Percentiles rank a stretch among this genome's conserved stretches.
Conservation (phyloP, 495 filamentous ascomycete genomes). For the Aspergillus indologenus region DNA sequence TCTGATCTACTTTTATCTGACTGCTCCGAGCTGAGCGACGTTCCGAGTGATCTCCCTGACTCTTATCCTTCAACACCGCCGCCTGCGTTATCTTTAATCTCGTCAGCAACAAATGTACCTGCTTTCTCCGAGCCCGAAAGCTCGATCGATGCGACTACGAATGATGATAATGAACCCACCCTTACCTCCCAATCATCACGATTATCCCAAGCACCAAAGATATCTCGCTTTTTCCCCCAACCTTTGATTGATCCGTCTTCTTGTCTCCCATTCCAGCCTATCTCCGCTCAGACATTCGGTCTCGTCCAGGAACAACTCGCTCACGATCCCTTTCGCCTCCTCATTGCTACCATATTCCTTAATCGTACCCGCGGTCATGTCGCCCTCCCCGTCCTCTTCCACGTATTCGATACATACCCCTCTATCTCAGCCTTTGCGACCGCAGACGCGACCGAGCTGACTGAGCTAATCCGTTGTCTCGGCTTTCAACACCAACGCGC, state of each 20-base stretch:
- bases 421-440: slow-evolving; percentile 60
- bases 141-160: slow-evolving; percentile 9
- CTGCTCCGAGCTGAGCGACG: slow-evolving; percentile 31
- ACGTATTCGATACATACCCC: slow-evolving; percentile 65
- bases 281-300: slow-evolving; percentile 62
- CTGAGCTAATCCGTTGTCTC: slow-evolving; percentile 63
- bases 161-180: not conserved
- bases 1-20: slow-evolving; percentile 30
- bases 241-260: slow-evolving; percentile 50
- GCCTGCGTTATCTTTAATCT: not conserved
- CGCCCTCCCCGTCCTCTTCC: slow-evolving; percentile 74
- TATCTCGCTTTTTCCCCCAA: slow-evolving; percentile 48
- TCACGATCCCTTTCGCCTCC: slow-evolving; percentile 64
- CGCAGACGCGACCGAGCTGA: slow-evolving; percentile 56
- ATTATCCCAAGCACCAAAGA: slow-evolving; percentile 27
- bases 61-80: not conserved
- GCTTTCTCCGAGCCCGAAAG: not conserved
- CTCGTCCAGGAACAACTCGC: slow-evolving; percentile 81
- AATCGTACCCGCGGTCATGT: slow-evolving; percentile 72
- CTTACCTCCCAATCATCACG: slow-evolving; percentile 13
- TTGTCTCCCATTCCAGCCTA: slow-evolving; percentile 67
- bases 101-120: not conserved
- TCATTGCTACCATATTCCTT: slow-evolving; percentile 77
- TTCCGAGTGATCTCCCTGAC: slow-evolving; percentile 27
- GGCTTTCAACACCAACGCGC: slow-evolving; percentile 69